A percentile compares a stretch with the other conserved stretches of the same genome.
Evolutionary conservation across 2,329 filamentous ascomycete genomes (phyloP).

Genomic region (Penicillium sp.): DNA sequence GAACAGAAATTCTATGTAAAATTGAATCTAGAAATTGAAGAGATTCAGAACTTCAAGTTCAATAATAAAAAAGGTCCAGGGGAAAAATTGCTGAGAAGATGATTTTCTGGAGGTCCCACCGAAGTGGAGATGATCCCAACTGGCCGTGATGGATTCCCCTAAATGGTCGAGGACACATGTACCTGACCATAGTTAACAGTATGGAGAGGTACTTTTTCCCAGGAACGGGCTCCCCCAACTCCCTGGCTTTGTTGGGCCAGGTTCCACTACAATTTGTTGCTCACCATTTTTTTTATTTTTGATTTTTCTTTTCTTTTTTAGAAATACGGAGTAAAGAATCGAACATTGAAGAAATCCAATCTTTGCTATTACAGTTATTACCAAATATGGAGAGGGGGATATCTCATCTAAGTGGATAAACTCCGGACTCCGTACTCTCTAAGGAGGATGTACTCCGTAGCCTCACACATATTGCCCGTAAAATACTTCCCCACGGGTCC

Average conservation of each 20-base stretch:
- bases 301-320: neutral
- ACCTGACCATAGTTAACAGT: slow-evolving; percentile 11
- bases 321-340: neutral
- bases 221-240: slow-evolving; percentile 18
- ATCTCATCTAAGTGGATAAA: neutral
- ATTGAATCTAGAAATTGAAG: slow-evolving; percentile 3
- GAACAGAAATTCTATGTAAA: neutral
- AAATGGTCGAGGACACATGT: neutral
- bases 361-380: neutral
- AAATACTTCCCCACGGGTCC: neutral
- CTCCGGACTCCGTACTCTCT: neutral
- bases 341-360: neutral
- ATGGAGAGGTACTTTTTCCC: slow-evolving; percentile 12
- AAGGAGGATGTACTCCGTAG: neutral
- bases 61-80: neutral
- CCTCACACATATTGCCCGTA: neutral
- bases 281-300: slow-evolving; percentile 3
- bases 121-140: slow-evolving; percentile 13
- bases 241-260: slow-evolving; percentile 23
- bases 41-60: neutral
- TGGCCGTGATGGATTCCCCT: neutral
- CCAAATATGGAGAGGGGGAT: neutral
- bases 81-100: slow-evolving; percentile 17
- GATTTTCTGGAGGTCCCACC: slow-evolving; percentile 16
- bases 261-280: slow-evolving; percentile 13